Percentiles rank a stretch among this genome's conserved stretches.
Evolutionary conservation across 2,329 filamentous ascomycete genomes (phyloP).

Genomic region (Delphinella strobiligena): DNA sequence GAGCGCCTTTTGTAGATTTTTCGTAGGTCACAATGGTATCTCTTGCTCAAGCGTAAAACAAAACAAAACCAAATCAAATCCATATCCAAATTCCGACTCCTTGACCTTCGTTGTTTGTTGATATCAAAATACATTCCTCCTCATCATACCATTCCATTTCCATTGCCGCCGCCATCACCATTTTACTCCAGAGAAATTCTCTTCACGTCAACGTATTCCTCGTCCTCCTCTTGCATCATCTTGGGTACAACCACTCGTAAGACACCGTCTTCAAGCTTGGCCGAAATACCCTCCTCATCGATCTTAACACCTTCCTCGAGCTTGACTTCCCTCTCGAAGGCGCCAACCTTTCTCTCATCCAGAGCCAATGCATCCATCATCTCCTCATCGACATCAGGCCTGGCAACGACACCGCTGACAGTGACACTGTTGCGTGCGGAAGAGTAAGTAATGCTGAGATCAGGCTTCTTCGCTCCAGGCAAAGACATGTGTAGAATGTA

Average conservation of each 20-base stretch:
- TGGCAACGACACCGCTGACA: slow-evolving; percentile 60
- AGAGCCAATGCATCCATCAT: slow-evolving; percentile 52
- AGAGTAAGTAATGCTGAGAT: slow-evolving; percentile 67
- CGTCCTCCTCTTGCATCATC: slow-evolving; percentile 51
- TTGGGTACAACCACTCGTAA: slow-evolving; percentile 69
- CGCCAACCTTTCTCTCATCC: slow-evolving; percentile 58
- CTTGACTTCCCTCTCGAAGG: slow-evolving; percentile 59
- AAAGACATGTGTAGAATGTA: slow-evolving; percentile 63
- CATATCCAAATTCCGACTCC: no score
- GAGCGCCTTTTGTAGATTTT: no score
- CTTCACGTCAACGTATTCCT: slow-evolving; percentile 45
- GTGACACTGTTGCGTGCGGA: slow-evolving; percentile 52
- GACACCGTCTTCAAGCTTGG: slow-evolving; percentile 69
- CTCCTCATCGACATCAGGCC: slow-evolving; percentile 55
- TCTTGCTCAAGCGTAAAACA: no score
- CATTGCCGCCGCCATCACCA: no score
- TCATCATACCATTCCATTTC: no score
- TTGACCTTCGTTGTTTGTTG: no score
- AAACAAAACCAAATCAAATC: no score
- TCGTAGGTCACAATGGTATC: no score
- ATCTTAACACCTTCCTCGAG: slow-evolving; percentile 42
- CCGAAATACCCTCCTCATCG: slow-evolving; percentile 55
- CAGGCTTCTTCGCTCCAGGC: slow-evolving; percentile 67
- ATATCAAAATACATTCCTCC: background rate
- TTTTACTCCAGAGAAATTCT: slow-evolving; percentile 42